Base-by-base conservation (phyloP, 768 basidiomycete species). In the Sarcodon aspratus region DNA sequence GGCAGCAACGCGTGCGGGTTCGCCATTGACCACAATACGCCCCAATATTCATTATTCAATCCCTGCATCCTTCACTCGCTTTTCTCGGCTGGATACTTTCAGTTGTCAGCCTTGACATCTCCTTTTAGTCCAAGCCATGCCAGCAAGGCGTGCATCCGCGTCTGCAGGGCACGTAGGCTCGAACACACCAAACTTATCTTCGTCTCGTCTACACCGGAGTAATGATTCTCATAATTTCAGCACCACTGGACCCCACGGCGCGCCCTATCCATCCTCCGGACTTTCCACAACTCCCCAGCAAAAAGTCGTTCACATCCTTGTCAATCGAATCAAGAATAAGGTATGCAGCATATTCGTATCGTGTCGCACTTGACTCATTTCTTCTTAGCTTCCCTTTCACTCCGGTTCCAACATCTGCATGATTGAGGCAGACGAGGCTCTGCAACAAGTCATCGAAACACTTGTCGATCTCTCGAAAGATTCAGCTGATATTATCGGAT, bases 251-350 rank as follows among this genome's bases (percentile, higher is more conserved):
- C 40, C 40, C 15, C 40, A 17, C 53, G 58, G 37, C 56, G 54
- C 46, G 53, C 55, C 34, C 48, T 55, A 50, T 49, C 49, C 48
- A 44, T 37, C 47, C 17, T 50, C 36, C 52, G 21, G 21, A 5
- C 21, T 48, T 15, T 48, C 57, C 34, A 58, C 74, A 7, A 78
- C 78, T 1, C 82, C 84, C 1, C 85, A 93, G 60, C 84, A 88
- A 66, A 89, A 82, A 71, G 78, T 89, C 47, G 80, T 93, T 33
- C 76, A 81, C 54, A 81, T 80, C 7, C 69, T 94, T 53, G 86
- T 94, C 34, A 82, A 78, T 57, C 74, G 90, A 58, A 66, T 94
- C 59, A 85, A 81, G 66, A 76, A 79, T 64, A 92, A 89, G 77
- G 91, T 85, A 47, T 36, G 69, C 59, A 17, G n/a, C 35, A 17